Conservation (phyloP, 1,284 basidiomycete species). For the Coriolopsis trogii region DNA sequence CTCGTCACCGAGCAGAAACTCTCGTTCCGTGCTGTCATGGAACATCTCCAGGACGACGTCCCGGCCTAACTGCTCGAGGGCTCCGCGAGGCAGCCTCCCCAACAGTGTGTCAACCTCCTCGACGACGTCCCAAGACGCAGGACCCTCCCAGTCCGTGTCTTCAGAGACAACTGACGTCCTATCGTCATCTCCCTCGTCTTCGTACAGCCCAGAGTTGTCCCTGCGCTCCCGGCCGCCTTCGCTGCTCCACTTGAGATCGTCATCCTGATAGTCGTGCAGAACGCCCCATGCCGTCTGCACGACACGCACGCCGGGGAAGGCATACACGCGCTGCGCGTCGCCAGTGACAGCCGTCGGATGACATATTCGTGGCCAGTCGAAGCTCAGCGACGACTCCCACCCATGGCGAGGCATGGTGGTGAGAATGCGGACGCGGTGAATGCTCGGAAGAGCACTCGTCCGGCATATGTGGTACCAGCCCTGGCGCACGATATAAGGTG, state of each 20-base stretch:
- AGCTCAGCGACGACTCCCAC: not conserved
- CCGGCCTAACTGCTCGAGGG: not conserved
- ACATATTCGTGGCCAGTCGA: slow-evolving; percentile 13
- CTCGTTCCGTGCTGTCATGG: slow-evolving; percentile 4
- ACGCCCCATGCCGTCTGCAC: slow-evolving; percentile 12
- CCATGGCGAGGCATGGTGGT: not conserved
- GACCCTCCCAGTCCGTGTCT: not conserved
- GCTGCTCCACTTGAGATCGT: slow-evolving; percentile 1
- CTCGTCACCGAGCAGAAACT: slow-evolving; percentile 2
- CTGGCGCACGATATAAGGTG: not conserved
- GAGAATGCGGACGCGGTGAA: not conserved
- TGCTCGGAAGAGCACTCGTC: not conserved
- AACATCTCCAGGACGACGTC: not conserved
- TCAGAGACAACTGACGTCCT: not conserved
- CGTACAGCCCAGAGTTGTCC: not conserved
- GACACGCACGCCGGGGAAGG: slow-evolving; percentile 5
- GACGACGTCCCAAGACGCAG: not conserved
- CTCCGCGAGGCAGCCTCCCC: not conserved
- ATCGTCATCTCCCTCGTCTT: not conserved
- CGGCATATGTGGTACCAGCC: slow-evolving; percentile 4
- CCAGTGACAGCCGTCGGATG: not conserved
- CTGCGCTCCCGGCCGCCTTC: slow-evolving; percentile 1
- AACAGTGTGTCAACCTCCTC: not conserved
- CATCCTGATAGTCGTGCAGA: not conserved
- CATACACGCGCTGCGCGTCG: not conserved